Conservation (phyloP, 2,329 filamentous ascomycete species). For the Sclerotinia borealis region DNA sequence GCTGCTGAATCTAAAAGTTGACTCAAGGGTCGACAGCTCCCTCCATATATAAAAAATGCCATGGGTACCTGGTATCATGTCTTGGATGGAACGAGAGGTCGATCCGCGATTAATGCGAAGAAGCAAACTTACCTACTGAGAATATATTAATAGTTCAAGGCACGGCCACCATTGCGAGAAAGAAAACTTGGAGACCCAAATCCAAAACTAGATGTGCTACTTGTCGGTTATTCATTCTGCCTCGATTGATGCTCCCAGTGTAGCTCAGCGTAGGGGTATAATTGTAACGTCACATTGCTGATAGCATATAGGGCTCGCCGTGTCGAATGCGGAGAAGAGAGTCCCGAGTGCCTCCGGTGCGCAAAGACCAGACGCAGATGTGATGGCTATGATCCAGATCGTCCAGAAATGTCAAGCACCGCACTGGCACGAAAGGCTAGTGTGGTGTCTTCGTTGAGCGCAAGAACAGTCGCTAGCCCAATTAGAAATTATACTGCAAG, state of each 20-base stretch:
- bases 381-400: conserved; percentile 25
- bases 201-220: conserved; percentile 27
- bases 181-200: conserved; percentile 28
- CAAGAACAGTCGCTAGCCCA: background rate
- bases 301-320: conserved; percentile 22
- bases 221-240: conserved; percentile 24
- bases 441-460: background rate
- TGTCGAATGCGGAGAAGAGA: conserved; percentile 30
- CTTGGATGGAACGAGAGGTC: background rate
- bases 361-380: conserved; percentile 27
- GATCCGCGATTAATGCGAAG: background rate
- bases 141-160: background rate
- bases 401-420: background rate
- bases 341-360: conserved; percentile 27
- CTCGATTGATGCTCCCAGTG: background rate
- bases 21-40: background rate
- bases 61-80: background rate
- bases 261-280: background rate
- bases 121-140: background rate
- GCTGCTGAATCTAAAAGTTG: background rate
- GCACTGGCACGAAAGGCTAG: background rate
- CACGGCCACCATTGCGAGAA: conserved; percentile 14
- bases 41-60: background rate
- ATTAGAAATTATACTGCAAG: background rate
- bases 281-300: background rate